Base-by-base conservation (phyloP, 2,329 filamentous ascomycete species). In the Botryotinia calthae region DNA sequence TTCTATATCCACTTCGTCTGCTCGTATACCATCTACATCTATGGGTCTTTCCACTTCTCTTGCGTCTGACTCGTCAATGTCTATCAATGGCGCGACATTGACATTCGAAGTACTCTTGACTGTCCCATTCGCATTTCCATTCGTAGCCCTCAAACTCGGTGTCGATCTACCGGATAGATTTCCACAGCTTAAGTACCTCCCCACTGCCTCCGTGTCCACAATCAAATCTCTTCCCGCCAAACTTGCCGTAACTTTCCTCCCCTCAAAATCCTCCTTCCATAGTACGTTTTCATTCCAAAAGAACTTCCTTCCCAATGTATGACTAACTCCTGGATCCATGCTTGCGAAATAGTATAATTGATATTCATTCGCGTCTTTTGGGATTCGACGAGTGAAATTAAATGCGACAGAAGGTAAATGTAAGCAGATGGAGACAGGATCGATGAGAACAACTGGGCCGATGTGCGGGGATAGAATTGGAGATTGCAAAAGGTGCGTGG, bases 371-470 rank as follows among this genome's bases (percentile, higher is more conserved):
- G 88, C 85, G 71, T 68, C 79, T 76, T 74, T 81, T 28, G 84
- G 85, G 71, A 79, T 79, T 48, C 83, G 79, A 74, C 80, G 82
- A 28, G 85, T 85, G 79, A 91, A 91, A 76, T 90, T 91, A 79
- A 88, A 90, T 2, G 88, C 87, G 14, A 91, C 87, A 75, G 90
- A 86, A 6, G 88, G 88, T 14, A 89, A 84, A 78, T 91, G 88
- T 4, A 91, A 81, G 1, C 90, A 80, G 64, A 90, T 85, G 0
- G 86, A 86, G 0, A 91, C 87, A 0, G 89, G 89, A 77, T 90
- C 89, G 46, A 90, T 83, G 37, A 90, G 82, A 0, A 91, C 77
- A 3, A 86, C 80, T 0, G 86, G 82, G 1, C 84, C 84, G 58
- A 90, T 85, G 28, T 82, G 84, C 5, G 77, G 62, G 16, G 82